These are phyloP conservation scores for Allantophomopsis lycopodina DNA, from an alignment of 2,329 filamentous ascomycete species.

Conservation along the genomic window DNA sequence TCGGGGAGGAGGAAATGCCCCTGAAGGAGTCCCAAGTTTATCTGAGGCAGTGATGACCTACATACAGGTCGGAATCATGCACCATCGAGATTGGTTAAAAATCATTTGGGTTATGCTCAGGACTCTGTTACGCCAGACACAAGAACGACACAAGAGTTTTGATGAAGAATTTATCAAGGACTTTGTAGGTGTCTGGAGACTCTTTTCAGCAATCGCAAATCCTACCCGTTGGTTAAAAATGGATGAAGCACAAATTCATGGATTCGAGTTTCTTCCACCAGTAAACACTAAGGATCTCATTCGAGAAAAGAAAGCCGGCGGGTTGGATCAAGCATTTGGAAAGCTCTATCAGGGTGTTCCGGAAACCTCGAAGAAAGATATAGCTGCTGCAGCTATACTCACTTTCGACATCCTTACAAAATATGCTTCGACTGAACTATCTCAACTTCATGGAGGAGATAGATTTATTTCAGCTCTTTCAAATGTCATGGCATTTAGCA, in stretches of 20 bases:
- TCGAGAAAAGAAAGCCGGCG: not conserved
- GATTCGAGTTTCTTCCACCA: not conserved
- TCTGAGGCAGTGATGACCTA: slow-evolving; percentile 14
- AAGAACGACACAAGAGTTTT: slow-evolving; percentile 1
- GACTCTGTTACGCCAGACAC: slow-evolving; percentile 5
- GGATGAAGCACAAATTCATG: not conserved
- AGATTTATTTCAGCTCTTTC: too few relatives aligned
- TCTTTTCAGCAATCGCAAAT: slow-evolving; percentile 4
- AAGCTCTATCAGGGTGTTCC: not conserved
- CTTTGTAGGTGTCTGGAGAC: slow-evolving; percentile 18
- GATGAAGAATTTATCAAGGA: slow-evolving; percentile 5
- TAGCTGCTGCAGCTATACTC: not conserved
- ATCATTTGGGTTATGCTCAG: slow-evolving; percentile 11
- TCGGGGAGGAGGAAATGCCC: too few relatives aligned
- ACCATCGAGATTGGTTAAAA: slow-evolving; percentile 11
- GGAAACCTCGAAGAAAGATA: not conserved
- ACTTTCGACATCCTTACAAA: not conserved
- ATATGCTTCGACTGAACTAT: too few relatives aligned
- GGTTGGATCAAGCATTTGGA: not conserved
- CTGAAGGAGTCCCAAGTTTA: slow-evolving; percentile 9
- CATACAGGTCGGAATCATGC: slow-evolving; percentile 11
- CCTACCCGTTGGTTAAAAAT: not conserved
- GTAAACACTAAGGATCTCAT: not conserved
- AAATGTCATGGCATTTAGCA: too few relatives aligned
- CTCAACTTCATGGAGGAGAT: too few relatives aligned